These are phyloP conservation scores for Cytospora paraplurivora DNA, from an alignment of 2,329 filamentous ascomycete species.

Conservation along the genomic window DNA sequence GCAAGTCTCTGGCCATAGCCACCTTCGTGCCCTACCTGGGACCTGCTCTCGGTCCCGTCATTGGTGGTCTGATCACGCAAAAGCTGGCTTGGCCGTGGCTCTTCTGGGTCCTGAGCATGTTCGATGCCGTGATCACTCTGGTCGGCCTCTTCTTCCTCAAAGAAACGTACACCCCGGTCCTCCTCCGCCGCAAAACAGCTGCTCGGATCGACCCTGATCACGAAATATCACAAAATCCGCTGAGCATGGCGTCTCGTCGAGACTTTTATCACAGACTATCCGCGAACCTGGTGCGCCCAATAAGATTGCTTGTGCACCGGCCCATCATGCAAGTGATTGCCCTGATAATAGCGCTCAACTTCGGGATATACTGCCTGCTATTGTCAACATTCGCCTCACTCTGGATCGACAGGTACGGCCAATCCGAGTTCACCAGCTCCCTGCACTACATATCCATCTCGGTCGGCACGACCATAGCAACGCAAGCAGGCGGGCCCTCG, in stretches of 20 bases:
- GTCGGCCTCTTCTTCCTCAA: constrained; percentile 42
- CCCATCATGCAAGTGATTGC: constrained; percentile 54
- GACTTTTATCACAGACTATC: too few relatives aligned
- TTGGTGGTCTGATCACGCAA: constrained; percentile 44
- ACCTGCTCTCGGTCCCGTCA: constrained; percentile 45
- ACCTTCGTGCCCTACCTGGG: constrained; percentile 37
- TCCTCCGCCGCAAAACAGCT: constrained; percentile 21
- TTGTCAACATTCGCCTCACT: constrained; percentile 56
- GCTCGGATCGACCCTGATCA: too few relatives aligned
- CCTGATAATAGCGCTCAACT: constrained; percentile 52
- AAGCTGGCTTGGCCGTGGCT: constrained; percentile 47
- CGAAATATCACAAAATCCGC: constrained; percentile 11
- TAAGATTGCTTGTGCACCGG: constrained; percentile 52
- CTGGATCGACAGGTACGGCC: constrained; percentile 50
- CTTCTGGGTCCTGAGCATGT: constrained; percentile 46
- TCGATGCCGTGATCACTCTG: constrained; percentile 39
- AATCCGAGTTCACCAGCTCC: constrained; percentile 49
- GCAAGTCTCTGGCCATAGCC: constrained; percentile 10
- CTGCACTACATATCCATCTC: constrained; percentile 57
- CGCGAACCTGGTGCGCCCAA: constrained; percentile 40
- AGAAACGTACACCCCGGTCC: constrained; percentile 43
- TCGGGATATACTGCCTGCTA: constrained; percentile 57
- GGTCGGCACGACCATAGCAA: constrained; percentile 57
- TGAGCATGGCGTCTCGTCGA: constrained; percentile 35
- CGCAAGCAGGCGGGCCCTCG: constrained; percentile 39